Base-by-base conservation (phyloP, 2,329 filamentous ascomycete genomes). In the Aotearoamyces nothofagi region DNA sequence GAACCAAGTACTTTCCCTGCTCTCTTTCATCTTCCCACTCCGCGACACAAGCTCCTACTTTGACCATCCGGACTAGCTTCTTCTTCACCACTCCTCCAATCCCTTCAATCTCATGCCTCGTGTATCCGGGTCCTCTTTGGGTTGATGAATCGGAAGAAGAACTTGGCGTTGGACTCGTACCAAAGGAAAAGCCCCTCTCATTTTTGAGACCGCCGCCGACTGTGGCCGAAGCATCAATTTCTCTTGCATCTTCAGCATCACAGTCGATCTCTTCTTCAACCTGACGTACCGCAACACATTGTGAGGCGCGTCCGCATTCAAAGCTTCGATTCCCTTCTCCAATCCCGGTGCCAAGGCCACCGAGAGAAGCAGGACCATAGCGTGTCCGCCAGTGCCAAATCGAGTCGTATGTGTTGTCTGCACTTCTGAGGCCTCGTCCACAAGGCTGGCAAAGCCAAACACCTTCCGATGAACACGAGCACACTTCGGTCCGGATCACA, bases 371-470 rank as follows among this genome's bases (percentile, higher is more conserved):
- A 10, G 63, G 63, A 20, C 76, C 77, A 50, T 93, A 94, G 14
- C 82, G 72, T 22, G 71, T 81, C 28, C 86, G 75, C 86, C 86
- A 94, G 36, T 72, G 78, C 84, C 86, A 94, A 31, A 86, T 81
- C 4, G 61, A 55, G 43, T 62, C 59, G 36, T 77, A 76, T 32
- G 72, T 65, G 29, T 59, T 53, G 40, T 77, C 70, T 12, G 63
- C 58, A 22, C 56, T 61, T 14, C 69, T 61, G 29, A 92, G 71
- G 31, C 69, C 68, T 36, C 77, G 69, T 2, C 84, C 83, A 42
- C 87, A 94, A 2, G 78, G 73, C 38, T 79, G 71, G 52, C 86
- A 96, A 15, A 94, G 69, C 79, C 82, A 94, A 26, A 92, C 71
- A 4, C 66, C 66, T 7, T 67, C 27, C 55, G 59, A 12, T 51